These are phyloP conservation scores for Claviceps sp. DNA, from an alignment of 2,329 filamentous ascomycete genomes.

Conservation along the genomic window DNA sequence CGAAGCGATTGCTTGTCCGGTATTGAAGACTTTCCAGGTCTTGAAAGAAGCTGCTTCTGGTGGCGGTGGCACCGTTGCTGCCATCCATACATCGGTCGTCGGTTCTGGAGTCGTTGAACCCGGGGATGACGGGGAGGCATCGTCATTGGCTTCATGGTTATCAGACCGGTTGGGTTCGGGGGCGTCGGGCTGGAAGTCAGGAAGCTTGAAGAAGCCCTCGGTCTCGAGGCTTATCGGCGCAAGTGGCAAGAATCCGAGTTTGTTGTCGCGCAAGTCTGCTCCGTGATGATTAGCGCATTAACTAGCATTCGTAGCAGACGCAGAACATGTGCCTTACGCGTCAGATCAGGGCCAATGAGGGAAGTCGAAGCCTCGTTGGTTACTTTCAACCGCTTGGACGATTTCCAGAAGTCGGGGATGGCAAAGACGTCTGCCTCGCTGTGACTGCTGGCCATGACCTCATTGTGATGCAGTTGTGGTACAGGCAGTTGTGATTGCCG, in stretches of 20 bases:
- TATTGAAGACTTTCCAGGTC: slow-evolving; percentile 58
- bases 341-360: slow-evolving; percentile 32
- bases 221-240: slow-evolving; percentile 11
- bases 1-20: slow-evolving; percentile 19
- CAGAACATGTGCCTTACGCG: slow-evolving; percentile 12
- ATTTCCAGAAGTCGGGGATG: slow-evolving; percentile 46
- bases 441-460: slow-evolving; percentile 23
- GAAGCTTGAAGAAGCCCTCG: slow-evolving; percentile 20
- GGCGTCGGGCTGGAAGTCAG: background rate
- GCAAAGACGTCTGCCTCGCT: slow-evolving; percentile 45
- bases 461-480: slow-evolving; percentile 5
- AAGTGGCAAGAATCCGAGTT: slow-evolving; percentile 9
- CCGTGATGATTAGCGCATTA: background rate
- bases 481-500: background rate
- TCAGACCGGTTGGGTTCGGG: slow-evolving; percentile 2
- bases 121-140: background rate
- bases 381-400: slow-evolving; percentile 34
- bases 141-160: background rate
- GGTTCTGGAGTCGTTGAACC: slow-evolving; percentile 5
- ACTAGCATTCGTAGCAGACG: background rate
- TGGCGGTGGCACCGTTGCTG: slow-evolving; percentile 16
- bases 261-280: background rate
- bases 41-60: slow-evolving; percentile 31
- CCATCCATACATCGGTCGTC: slow-evolving; percentile 31
- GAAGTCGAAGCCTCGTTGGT: slow-evolving; percentile 10